Evolutionary conservation across 2,329 filamentous ascomycete genomes (phyloP).

Genomic region (Talaromyces sp.): DNA sequence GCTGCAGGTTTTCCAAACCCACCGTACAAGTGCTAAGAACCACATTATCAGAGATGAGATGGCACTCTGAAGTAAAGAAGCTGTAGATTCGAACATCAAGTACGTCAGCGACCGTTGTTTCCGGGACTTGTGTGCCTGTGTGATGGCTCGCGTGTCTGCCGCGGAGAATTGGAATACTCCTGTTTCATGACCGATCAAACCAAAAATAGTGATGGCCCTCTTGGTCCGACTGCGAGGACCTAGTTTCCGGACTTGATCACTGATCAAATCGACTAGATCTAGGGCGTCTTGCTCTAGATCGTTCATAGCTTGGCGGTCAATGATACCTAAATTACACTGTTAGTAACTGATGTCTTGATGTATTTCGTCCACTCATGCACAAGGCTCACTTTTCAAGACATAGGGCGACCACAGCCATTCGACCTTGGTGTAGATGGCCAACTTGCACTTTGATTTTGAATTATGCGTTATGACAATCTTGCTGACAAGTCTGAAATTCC

Average conservation of each 20-base stretch:
- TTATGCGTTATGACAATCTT: conserved; percentile 94
- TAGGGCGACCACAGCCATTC: conserved; percentile 72
- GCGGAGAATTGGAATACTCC: conserved; percentile 39
- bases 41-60: conserved; percentile 75
- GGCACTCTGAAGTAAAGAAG: conserved; percentile 72
- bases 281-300: conserved; percentile 56
- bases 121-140: conserved; percentile 54
- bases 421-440: conserved; percentile 83
- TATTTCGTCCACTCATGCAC: neutral
- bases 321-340: conserved; percentile 39
- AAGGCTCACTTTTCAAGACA: conserved; percentile 42
- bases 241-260: conserved; percentile 48
- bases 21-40: conserved; percentile 64
- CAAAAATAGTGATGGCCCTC: conserved; percentile 49
- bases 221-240: conserved; percentile 48
- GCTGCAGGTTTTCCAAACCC: conserved; percentile 64
- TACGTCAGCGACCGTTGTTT: conserved; percentile 60
- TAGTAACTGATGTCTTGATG: neutral
- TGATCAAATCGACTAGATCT: conserved; percentile 50
- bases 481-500: conserved; percentile 75
- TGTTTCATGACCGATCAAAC: conserved; percentile 46
- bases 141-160: conserved; percentile 28
- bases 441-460: conserved; percentile 86
- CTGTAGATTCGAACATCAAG: conserved; percentile 68
- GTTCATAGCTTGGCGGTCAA: conserved; percentile 66